Base-by-base conservation (phyloP, 2,329 filamentous ascomycete genomes). In the Talaromyces verruculosus region DNA sequence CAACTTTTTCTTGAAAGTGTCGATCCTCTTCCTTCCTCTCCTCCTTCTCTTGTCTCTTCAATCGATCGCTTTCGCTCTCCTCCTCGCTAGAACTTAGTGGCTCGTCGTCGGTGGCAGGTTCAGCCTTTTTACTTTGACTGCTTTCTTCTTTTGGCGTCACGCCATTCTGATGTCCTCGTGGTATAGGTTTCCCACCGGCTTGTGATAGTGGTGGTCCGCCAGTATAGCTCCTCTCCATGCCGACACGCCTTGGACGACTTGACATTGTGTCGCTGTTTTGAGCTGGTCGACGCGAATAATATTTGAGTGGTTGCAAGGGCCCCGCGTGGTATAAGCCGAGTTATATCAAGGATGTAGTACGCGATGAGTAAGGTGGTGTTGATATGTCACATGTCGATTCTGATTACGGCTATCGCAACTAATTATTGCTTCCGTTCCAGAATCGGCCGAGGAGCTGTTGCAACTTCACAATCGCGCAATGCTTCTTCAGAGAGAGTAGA, bases 71-170 rank as follows among this genome's bases (percentile, higher is more conserved):
- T 65, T 35, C 63, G 47, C 33, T 57, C 17, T 75, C 73, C 13
- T 77, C 76, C 19, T 76, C 74, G 28, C 67, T 74, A 1, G 75
- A 76, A 64, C 76, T 78, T 4, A 75, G 25, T 3, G 77, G 78
- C 15, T 76, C 76, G 59, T 75, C 76, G 43, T 78, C 74, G 13
- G 72, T 77, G 5, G 70, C 75, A 3, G 74, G 75, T 57, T 73
- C 68, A 51, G 59, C 41, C 53, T 65, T 66, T 19, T 63, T 7
- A 53, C 67, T 51, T 19, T 19, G 13, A 13, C n/a, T 30, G 33
- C 35, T 39, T 7, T 41, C 39, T 63, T 66, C 37, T 47, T 55
- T 58, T 47, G 35, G 47, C 47, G 13, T 66, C 13, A n/a, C n/a
- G 3, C 5, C 25, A 25, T 43, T 65, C 35, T 49, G 41, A 8